A percentile compares a stretch with the other conserved stretches of the same genome.
phyloP scores from a whole-genome alignment of 2,329 filamentous ascomycete genomes.

The Sarocladium kiliense region DNA sequence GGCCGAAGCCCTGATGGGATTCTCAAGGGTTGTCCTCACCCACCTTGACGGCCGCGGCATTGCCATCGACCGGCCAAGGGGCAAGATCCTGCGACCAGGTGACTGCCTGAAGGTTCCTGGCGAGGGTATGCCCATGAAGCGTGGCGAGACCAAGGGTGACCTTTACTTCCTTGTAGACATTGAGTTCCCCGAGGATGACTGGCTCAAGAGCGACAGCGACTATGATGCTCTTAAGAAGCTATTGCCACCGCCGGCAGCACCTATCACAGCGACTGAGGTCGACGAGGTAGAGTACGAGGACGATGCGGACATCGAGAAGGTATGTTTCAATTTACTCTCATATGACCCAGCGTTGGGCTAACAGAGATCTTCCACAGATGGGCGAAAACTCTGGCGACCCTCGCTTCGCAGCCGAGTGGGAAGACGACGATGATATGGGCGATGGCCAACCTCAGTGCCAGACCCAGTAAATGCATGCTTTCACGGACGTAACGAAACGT shows the following conservation, averaged over 20 bases:
- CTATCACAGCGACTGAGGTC: constrained; percentile 66
- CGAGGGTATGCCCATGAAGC: constrained; percentile 94
- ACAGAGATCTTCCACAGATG: constrained; percentile 44
- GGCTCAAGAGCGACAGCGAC: constrained; percentile 67
- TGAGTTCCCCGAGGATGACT: constrained; percentile 82
- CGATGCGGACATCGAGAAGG: constrained; percentile 77
- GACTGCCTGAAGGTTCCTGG: constrained; percentile 81
- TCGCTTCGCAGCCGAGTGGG: constrained; percentile 60
- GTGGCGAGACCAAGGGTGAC: constrained; percentile 77
- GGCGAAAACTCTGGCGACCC: constrained; percentile 67
- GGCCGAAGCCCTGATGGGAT: constrained; percentile 79
- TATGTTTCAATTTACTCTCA: constrained; percentile 30
- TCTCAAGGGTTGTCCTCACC: constrained; percentile 83
- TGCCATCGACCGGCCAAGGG: constrained; percentile 70
- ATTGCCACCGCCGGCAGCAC: constrained; percentile 59
- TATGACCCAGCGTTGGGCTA: background rate
- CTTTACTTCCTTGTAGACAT: constrained; percentile 83
- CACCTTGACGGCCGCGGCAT: constrained; percentile 94
- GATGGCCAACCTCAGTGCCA: constrained; percentile 65
- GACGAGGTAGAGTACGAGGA: constrained; percentile 86
- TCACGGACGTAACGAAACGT: background rate
- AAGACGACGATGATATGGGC: constrained; percentile 67
- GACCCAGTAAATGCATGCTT: constrained; percentile 48
- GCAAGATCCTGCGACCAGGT: constrained; percentile 75
- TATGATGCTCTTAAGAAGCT: constrained; percentile 69